These are phyloP conservation scores for Ceratobasidium sp. DNA, from an alignment of 1,284 basidiomycete genomes.

Conservation along the genomic window DNA sequence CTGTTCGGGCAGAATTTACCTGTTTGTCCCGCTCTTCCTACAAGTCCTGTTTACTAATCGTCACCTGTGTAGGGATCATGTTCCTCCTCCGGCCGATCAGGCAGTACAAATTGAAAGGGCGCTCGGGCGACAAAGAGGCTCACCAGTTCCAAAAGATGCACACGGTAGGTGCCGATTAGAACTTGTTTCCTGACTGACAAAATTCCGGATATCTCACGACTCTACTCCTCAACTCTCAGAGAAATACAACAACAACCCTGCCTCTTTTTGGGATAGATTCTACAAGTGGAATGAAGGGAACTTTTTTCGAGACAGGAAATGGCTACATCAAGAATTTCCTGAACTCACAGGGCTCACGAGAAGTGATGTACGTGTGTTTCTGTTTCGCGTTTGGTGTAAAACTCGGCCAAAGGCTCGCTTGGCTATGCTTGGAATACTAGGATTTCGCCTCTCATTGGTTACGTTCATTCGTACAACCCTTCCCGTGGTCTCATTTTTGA, in stretches of 20 bases:
- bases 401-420: neutral
- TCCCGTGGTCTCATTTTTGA: constrained; percentile 14
- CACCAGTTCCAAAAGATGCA: constrained; percentile 77
- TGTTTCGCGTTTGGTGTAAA: neutral
- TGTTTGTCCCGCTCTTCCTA: neutral
- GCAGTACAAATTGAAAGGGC: constrained; percentile 75
- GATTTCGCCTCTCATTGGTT: neutral
- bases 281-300: constrained; percentile 86
- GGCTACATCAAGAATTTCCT: constrained; percentile 94
- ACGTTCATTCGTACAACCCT: neutral
- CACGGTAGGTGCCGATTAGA: constrained; percentile 57
- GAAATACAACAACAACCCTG: constrained; percentile 81
- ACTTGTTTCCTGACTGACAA: neutral
- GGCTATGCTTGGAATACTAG: too few species aligned
- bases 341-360: constrained; percentile 81
- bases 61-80: constrained; percentile 82
- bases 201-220: neutral
- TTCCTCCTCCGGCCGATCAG: constrained; percentile 85
- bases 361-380: constrained; percentile 66
- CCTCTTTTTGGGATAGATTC: constrained; percentile 86
- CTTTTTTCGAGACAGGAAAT: constrained; percentile 94
- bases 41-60: constrained; percentile 69
- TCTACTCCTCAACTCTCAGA: constrained; percentile 44
- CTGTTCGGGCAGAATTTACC: constrained; percentile 28
- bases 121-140: constrained; percentile 73